phyloP scores from a whole-genome alignment of 805 yeast genomes.

The Candida boidinii region DNA sequence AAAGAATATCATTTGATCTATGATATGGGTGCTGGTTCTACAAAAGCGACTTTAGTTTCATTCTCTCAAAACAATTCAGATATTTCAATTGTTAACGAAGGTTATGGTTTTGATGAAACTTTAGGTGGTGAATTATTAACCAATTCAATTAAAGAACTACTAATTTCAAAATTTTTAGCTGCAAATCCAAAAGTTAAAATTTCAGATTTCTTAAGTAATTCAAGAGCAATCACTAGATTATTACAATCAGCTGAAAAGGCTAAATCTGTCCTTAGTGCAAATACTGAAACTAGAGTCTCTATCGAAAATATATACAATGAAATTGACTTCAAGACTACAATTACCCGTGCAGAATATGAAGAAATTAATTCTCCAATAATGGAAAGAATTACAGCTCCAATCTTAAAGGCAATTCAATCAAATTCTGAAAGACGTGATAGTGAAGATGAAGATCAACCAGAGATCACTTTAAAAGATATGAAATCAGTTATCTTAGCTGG shows the following conservation, averaged over 20 bases:
- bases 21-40: conserved; percentile 91
- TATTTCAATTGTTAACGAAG: conserved; percentile 51
- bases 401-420: conserved; percentile 32
- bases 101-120: conserved; percentile 56
- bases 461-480: no score
- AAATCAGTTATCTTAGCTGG: conserved; percentile 74
- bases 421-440: conserved; percentile 12
- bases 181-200: conserved; percentile 30
- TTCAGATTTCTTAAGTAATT: conserved; percentile 32
- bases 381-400: conserved; percentile 43
- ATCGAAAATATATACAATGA: conserved; percentile 72
- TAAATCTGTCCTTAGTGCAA: conserved; percentile 81
- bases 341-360: conserved; percentile 84
- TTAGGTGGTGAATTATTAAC: conserved; percentile 79
- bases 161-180: conserved; percentile 50
- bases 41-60: conserved; percentile 78
- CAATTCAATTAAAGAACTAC: conserved; percentile 47
- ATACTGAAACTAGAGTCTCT: conserved; percentile 65
- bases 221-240: conserved; percentile 57
- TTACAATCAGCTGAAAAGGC: conserved; percentile 85
- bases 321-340: conserved; percentile 54
- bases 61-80: conserved; percentile 35
- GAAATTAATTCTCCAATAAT: conserved; percentile 35
- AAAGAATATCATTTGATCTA: conserved; percentile 62
- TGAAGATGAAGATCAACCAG: no score